Base-by-base conservation (phyloP, 345 rosid genomes). In the Viola odorata region DNA sequence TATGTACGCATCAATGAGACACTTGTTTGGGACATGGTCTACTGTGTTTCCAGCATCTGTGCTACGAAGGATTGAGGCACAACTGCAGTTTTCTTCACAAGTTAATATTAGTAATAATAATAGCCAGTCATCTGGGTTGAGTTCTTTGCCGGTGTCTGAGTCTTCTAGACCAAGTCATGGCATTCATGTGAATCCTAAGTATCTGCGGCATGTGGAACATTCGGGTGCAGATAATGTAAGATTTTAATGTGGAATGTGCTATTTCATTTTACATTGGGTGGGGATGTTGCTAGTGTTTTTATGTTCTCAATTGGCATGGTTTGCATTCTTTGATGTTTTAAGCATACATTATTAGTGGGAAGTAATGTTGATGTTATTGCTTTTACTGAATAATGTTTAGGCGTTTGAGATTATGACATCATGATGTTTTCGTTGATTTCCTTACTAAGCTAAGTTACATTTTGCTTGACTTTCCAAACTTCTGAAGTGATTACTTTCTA, bases 161-260 rank as follows among this genome's bases (percentile, higher is more conserved):
- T 81, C 99, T 0, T 73, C 88, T 63, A 88, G 87, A 60, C 89
- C 94, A 68, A 61, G 85, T 8, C 88, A 87, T 76, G 87, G 98
- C 67, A 95, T 95, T 66, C 99, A 95, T 85, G 98, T 95, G 69
- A 95, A 95, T 70, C 98, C 99, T 10, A 91, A 91, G 77, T 95
- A 95, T 59, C 71, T 95, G 53, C 89, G 94, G 55, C 95, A 84
- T 76, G 56, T 84, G 77, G 95, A 91, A 16, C 85, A 80, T 60
- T 69, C 90, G 60, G 73, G 78, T 44, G 67, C 77, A 6, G 88
- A 95, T 60, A 83, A 53, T 78, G 99, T 95, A 87, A 82, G 94
- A 53, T 57, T 70, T 69, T 47, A 36, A 48, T 68, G 48, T 51
- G 16, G 50, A 58, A 16, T 63, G 36, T 55, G 11, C 3, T n/a